Evolutionary conservation across 768 basidiomycete species (phyloP).

Genomic region (Phylloporus sp.): DNA sequence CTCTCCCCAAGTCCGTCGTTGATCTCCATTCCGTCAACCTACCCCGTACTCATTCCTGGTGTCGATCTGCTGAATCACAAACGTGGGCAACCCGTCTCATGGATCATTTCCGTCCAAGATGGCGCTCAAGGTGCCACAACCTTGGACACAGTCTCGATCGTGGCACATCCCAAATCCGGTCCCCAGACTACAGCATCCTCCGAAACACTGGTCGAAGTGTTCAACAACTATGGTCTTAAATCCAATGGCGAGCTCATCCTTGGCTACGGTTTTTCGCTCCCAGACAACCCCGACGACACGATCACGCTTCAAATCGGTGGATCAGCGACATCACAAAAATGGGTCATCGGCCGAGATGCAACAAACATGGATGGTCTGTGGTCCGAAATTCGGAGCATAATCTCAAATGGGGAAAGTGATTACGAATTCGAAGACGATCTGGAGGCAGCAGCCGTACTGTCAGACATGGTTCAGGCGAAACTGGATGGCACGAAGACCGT

Average conservation of each 20-base stretch:
- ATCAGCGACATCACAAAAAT: constrained; percentile 33
- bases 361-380: constrained; percentile 55
- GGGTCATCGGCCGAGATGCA: constrained; percentile 60
- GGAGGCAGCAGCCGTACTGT: constrained; percentile 59
- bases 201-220: constrained; percentile 41
- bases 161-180: constrained; percentile 43
- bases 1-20: constrained; percentile 55
- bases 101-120: constrained; percentile 53
- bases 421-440: constrained; percentile 56
- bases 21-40: constrained; percentile 43
- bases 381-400: constrained; percentile 42
- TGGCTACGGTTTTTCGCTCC: constrained; percentile 85
- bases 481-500: constrained; percentile 45
- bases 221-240: constrained; percentile 92
- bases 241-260: constrained; percentile 86
- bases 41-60: constrained; percentile 82
- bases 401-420: constrained; percentile 21
- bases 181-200: constrained; percentile 16
- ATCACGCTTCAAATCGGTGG: constrained; percentile 76
- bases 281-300: constrained; percentile 79
- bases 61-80: constrained; percentile 85
- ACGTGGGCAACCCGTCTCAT: constrained; percentile 75
- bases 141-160: constrained; percentile 52
- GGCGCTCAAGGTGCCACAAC: background rate
- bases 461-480: constrained; percentile 58